Conservation (phyloP, 495 filamentous ascomycete species). For the Saxophila tyrrhenica region DNA sequence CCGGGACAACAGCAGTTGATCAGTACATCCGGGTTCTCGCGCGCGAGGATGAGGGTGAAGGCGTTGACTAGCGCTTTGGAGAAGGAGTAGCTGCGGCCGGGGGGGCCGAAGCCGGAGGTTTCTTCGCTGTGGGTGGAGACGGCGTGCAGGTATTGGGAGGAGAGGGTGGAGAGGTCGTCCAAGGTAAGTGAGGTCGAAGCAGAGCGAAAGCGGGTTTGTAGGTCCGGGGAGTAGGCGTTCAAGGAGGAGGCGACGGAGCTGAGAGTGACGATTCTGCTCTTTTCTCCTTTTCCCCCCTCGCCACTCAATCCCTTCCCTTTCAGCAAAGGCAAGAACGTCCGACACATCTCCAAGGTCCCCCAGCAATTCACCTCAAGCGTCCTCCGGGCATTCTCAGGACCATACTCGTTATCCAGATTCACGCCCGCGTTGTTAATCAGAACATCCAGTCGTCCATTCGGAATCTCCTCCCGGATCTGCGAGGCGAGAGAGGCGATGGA, state of each 20-base stretch:
- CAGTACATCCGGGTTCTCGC: slow-evolving; percentile 18
- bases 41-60: slow-evolving; percentile 22
- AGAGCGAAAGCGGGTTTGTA: slow-evolving; percentile 14
- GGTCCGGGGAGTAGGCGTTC: slow-evolving; percentile 9
- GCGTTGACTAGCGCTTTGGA: slow-evolving; percentile 29
- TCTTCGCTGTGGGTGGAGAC: slow-evolving; percentile 5
- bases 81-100: slow-evolving; percentile 21
- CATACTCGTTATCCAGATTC: slow-evolving; percentile 15
- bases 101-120: slow-evolving; percentile 15
- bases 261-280: slow-evolving; percentile 28
- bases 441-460: slow-evolving; percentile 13
- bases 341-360: slow-evolving; percentile 20
- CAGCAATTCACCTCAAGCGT: slow-evolving; percentile 21
- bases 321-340: slow-evolving; percentile 13
- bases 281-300: no score
- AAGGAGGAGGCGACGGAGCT: slow-evolving; percentile 21
- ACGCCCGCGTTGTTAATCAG: slow-evolving; percentile 21
- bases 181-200: neutral
- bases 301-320: no score
- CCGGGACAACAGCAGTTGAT: slow-evolving; percentile 31
- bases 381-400: slow-evolving; percentile 14
- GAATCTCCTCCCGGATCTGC: neutral
- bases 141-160: slow-evolving; percentile 7
- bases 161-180: slow-evolving; percentile 4
- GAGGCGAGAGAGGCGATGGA: slow-evolving; percentile 13